These are phyloP conservation scores for Trametes cingulata DNA, from an alignment of 768 basidiomycete species.

Conservation along the genomic window DNA sequence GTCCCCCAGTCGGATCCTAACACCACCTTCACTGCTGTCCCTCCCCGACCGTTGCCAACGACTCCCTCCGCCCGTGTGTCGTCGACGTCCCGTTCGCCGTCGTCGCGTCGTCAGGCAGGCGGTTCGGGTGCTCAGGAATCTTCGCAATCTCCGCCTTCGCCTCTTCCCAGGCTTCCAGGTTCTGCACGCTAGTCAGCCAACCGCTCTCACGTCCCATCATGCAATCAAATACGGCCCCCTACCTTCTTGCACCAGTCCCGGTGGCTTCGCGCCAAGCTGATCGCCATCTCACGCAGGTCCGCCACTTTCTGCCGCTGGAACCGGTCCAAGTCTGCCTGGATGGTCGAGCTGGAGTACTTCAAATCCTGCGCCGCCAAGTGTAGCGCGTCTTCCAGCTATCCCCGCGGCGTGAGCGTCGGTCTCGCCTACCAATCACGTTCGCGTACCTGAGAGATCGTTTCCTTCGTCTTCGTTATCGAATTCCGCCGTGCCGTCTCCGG, in stretches of 20 bases:
- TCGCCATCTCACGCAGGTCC: slow-evolving; percentile 91
- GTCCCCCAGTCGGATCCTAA: neutral
- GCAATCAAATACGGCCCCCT: neutral
- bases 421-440: neutral
- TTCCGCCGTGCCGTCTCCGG: slow-evolving; percentile 94
- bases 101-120: slow-evolving; percentile 44
- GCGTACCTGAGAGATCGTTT: slow-evolving; percentile 89
- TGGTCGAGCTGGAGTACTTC: slow-evolving; percentile 93
- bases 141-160: slow-evolving; percentile 89
- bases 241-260: slow-evolving; percentile 98
- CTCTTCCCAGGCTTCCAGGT: slow-evolving; percentile 96
- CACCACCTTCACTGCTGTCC: slow-evolving; percentile 45
- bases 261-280: slow-evolving; percentile 87
- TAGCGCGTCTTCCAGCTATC: slow-evolving; percentile 90
- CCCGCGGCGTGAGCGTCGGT: slow-evolving; percentile 10
- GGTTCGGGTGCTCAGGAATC: slow-evolving; percentile 91
- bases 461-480: slow-evolving; percentile 90
- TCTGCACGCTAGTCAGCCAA: slow-evolving; percentile 48
- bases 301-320: slow-evolving; percentile 99
- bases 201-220: neutral
- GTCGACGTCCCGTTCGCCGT: slow-evolving; percentile 37
- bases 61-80: slow-evolving; percentile 57
- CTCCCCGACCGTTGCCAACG: slow-evolving; percentile 64
- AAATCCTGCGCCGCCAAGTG: slow-evolving; percentile 92
- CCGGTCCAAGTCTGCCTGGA: slow-evolving; percentile 95